Base-by-base conservation (phyloP, 257 asterid genomes). In the Cruciata laevipes region DNA sequence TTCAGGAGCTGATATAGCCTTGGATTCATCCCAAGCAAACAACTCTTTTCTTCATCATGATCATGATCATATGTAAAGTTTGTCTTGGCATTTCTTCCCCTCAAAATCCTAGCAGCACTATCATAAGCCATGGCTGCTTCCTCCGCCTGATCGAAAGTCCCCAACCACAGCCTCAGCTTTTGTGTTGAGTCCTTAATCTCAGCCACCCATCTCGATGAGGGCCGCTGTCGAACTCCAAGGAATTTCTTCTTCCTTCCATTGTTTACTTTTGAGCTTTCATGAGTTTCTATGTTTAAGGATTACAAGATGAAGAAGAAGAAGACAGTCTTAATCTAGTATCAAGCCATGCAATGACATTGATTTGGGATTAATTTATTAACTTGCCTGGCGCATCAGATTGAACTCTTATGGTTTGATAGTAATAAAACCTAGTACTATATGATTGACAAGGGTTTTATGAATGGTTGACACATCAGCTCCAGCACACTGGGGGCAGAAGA, bases 61-160 rank as follows among this genome's bases (percentile, higher is more conserved):
- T 69, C 66, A 61, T 27, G 55, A 13, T 62, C 67, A 18, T 74
- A 70, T 13, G 63, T 71, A 65, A 79, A 79, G 60, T 79, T 79
- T 32, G 83, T 79, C 69, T 73, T 75, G 0, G 83, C 78, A 18
- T 75, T 79, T 75, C 63, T 73, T 21, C 83, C 83, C 8, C 80
- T 47, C 17, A 79, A 60, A 0, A 75, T 47, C 35, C 80, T 61
- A 25, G 83, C 78, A 18, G 83, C 83, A 17, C 49, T 66, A 23
- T 79, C 83, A 55, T 79, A 79, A n/a, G 80, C 83, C 62, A 68
- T 20, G 67, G 80, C 83, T 5, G 83, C 83, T 69, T 79, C 80
- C 56, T 79, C 83, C 11, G 80, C 75, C 9, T 16, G 69, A 52
- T 79, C 75, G 24, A 71, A 79, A 64, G 83, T 79, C 1, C 83